A percentile compares a stretch with the other conserved stretches of the same genome.
phyloP scores from a whole-genome alignment of 345 rosid genomes.

The Salix suchowensis region DNA sequence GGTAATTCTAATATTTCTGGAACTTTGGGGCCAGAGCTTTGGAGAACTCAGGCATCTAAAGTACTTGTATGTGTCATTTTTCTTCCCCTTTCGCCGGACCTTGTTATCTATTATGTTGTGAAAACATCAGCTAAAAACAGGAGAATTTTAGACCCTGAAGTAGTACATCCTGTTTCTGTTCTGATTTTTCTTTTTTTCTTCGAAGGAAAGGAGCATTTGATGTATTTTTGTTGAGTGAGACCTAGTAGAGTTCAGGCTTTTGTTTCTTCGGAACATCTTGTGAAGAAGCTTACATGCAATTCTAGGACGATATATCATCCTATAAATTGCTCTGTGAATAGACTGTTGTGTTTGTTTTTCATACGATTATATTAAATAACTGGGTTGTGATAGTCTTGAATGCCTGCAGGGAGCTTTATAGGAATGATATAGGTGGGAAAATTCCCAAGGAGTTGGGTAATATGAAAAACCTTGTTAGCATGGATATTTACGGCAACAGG shows the following conservation, averaged over 20 bases:
- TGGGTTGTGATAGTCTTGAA: constrained; percentile 4
- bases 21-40: constrained; percentile 59
- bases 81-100: not conserved
- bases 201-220: not conserved
- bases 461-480: constrained; percentile 50
- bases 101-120: not conserved
- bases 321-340: not conserved
- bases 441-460: constrained; percentile 58
- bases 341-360: not conserved
- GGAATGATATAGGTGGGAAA: constrained; percentile 42
- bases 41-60: constrained; percentile 60
- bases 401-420: constrained; percentile 58
- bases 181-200: not conserved
- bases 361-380: not conserved
- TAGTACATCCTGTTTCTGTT: not conserved
- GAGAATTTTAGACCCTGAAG: not conserved
- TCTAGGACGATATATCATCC: not conserved
- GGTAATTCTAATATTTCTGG: constrained; percentile 70
- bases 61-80: constrained; percentile 44
- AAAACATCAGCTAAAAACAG: not conserved
- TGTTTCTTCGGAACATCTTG: not conserved
- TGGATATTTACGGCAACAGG: constrained; percentile 54
- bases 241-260: not conserved
- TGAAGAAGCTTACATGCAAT: not conserved
- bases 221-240: not conserved